Base-by-base conservation (phyloP, 108 stramenopile species). In the Parietichytrium sp. region DNA sequence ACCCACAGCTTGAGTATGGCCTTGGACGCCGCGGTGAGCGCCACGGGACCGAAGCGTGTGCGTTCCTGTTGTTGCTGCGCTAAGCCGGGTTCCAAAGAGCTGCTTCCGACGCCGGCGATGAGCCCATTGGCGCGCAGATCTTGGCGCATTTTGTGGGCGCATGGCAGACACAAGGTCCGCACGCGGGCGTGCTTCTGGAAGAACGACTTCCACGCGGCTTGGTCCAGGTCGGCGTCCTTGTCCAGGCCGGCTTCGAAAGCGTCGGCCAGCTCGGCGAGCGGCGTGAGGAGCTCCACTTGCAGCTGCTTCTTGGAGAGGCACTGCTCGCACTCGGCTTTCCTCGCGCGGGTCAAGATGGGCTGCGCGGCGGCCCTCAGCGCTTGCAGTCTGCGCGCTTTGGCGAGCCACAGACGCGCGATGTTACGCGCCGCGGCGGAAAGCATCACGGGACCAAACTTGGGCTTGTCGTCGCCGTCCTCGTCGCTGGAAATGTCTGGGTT, bases 401-500 rank as follows among this genome's bases (percentile, higher is more conserved):
- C 80, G 23, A 92, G 81, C 93, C 93, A 93, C 82, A 49, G 88
- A 29, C 93, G 84, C 6, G 91, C 78, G 79, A 93, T 54, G 12
- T 87, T 87, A 48, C 92, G 83, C 12, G 89, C 87, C 16, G 91
- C 48, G 4, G 90, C 85, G 33, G 80, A 87, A 78, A 93, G 54
- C 3, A 88, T 61, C 8, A 91, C 89, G 4, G 85, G 84, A 3
- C 91, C 91, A 54, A 93, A 93, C n/a, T 91, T 88, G 50, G 80
- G 77, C n/a, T 53, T 61, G 49, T 83, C 86, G 31, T 52, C 81
- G n/a, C 36, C 55, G 47, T 89, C 92, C 26, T 93, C 92, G 42
- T 93, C 93, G n/a, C 85, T 86, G 31, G 88, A 89, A 33, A 92
- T 83, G 79, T 91, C 91, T 20, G 79, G 85, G 55, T 92, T 89